These are phyloP conservation scores for Eutrema heterophyllum DNA, from an alignment of 345 rosid genomes.

Conservation along the genomic window DNA sequence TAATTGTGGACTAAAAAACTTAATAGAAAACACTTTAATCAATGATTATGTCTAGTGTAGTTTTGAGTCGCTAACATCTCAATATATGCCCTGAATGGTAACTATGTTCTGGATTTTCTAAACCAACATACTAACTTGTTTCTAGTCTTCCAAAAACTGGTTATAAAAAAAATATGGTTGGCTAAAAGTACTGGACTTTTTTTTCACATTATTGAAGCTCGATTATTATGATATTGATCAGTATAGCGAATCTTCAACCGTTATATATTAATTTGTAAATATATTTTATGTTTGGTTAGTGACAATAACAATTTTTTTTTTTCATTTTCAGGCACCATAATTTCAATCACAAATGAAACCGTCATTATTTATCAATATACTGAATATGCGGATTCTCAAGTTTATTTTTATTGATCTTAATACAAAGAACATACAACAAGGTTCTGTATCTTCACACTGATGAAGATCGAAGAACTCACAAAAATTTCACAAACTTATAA, in stretches of 20 bases:
- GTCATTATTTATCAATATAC: background rate
- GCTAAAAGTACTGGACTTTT: background rate
- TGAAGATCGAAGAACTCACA: slow-evolving; percentile 9
- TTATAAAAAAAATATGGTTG: background rate
- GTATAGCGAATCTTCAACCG: background rate
- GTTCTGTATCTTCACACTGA: background rate
- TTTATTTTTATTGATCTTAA: background rate
- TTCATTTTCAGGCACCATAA: background rate
- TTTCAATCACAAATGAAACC: background rate
- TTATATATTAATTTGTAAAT: background rate
- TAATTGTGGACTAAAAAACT: background rate
- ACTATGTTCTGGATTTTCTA: background rate
- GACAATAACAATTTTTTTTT: background rate
- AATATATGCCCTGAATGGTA: background rate
- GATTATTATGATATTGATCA: background rate
- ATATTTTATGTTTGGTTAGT: background rate
- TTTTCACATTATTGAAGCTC: background rate
- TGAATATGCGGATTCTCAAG: background rate
- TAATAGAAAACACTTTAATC: background rate
- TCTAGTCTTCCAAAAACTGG: background rate
- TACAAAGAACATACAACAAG: background rate
- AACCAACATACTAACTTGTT: background rate
- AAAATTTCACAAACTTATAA: background rate
- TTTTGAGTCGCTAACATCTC: background rate
- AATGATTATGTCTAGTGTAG: background rate